Base-by-base conservation (phyloP, 345 rosid genomes). In the Isatis tinctoria region DNA sequence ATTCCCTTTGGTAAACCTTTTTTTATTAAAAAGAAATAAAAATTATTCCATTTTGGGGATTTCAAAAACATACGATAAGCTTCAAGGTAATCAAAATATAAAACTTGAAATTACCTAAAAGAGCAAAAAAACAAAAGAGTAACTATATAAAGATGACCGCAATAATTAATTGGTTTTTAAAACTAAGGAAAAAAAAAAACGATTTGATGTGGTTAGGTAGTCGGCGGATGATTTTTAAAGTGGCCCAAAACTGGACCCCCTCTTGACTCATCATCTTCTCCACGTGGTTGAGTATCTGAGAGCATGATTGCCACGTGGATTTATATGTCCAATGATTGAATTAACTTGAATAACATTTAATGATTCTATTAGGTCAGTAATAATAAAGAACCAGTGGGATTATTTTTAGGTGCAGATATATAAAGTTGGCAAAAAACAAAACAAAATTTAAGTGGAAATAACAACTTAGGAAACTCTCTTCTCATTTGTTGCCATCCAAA, bases 301-400 rank as follows among this genome's bases (percentile, higher is more conserved):
- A 59, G 61, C 62, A 40, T 67, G 73, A 20, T 43, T 67, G 68
- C 74, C 62, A 67, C 74, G 79, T 75, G 69, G 74, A 67, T 60
- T 67, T 49, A 60, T 49, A n/a, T 40, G 26, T 40, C 54, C 56
- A 67, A 51, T 67, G 53, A 66, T 66, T 74, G 78, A 13, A 74
- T 48, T 59, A 60, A 67, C 47, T 74, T 60, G 45, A 5, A 35
- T 40, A 37, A 54, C 66, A 54, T 44, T 54, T 16, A 61, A 39
- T 63, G 30, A 33, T 64, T 61, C 8, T 10, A n/a, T 17, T 64
- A 41, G 45, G 10, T 37, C 56, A 53, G 53, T 39, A 60, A 49
- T 17, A 54, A 27, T 8, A 27, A 53, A 24, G 16, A 63, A 53
- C 64, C 70, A 54, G 48, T 64, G 58, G 37, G 57, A 6, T 73